Percentiles rank a stretch among this genome's conserved stretches.
These are phyloP conservation scores for Thelonectria olida DNA, from an alignment of 2,329 filamentous ascomycete genomes.

Conservation along the genomic window DNA sequence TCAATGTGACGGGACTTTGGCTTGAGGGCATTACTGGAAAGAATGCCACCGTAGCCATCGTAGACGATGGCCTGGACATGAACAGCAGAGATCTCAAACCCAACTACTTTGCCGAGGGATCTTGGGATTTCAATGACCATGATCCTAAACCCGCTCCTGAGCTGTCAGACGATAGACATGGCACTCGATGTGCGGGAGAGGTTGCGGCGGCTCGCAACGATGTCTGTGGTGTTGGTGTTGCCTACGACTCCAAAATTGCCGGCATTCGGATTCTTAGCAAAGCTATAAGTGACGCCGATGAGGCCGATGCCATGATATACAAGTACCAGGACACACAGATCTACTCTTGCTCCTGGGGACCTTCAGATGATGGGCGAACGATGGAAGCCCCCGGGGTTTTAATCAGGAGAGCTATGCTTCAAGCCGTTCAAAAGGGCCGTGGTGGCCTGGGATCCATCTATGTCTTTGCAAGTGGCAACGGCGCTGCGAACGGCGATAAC, in stretches of 20 bases:
- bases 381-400: conserved; percentile 95
- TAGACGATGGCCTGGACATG: conserved; percentile 97
- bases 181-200: conserved; percentile 94
- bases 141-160: conserved; percentile 80
- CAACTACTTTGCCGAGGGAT: conserved; percentile 93
- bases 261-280: conserved; percentile 94
- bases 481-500: conserved; percentile 86
- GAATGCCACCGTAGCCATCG: conserved; percentile 89
- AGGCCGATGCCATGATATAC: conserved; percentile 92
- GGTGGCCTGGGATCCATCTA: conserved; percentile 87
- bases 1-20: conserved; percentile 97
- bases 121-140: conserved; percentile 95
- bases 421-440: conserved; percentile 89
- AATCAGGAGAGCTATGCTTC: conserved; percentile 90
- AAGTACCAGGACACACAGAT: conserved; percentile 92
- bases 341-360: conserved; percentile 99
- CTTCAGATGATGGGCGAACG: conserved; percentile 88
- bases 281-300: conserved; percentile 89
- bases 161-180: conserved; percentile 87
- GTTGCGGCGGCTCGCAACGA: conserved; percentile 92
- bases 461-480: conserved; percentile 95
- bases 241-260: conserved; percentile 89
- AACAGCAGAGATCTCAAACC: conserved; percentile 89
- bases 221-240: conserved; percentile 94
- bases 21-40: conserved; percentile 88